Evolutionary conservation across 768 basidiomycete species (phyloP).

Genomic region (Russula virescens): DNA sequence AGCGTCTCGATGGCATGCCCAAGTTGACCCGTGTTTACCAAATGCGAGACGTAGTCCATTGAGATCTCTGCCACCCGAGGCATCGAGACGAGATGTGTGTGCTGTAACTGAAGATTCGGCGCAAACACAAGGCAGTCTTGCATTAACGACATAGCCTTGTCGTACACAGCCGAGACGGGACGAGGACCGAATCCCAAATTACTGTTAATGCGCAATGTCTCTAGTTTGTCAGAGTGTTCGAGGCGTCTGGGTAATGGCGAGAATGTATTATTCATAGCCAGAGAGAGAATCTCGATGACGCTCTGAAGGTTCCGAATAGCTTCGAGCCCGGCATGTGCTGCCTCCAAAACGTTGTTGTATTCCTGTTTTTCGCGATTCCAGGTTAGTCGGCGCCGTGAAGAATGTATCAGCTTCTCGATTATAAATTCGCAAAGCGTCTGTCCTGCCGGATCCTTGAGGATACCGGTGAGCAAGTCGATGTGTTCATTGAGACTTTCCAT

Average conservation of each 20-base stretch:
- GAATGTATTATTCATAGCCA: neutral
- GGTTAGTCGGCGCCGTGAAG: too few relatives aligned
- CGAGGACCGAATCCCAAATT: neutral
- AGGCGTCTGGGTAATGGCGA: neutral
- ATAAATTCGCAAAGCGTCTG: neutral
- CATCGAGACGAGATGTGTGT: too few relatives aligned
- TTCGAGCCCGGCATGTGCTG: too few relatives aligned
- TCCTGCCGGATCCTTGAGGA: neutral
- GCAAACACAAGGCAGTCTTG: conserved; percentile 33
- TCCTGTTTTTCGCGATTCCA: too few relatives aligned
- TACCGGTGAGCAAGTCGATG: neutral
- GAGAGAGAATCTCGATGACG: neutral
- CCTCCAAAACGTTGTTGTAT: too few relatives aligned
- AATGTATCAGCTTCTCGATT: too few relatives aligned
- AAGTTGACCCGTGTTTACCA: too few relatives aligned
- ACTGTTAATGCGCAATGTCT: neutral
- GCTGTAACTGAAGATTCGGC: too few relatives aligned
- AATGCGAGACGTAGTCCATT: too few relatives aligned
- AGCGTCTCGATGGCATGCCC: neutral
- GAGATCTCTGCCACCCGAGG: too few relatives aligned
- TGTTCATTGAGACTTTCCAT: neutral
- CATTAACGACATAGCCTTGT: conserved; percentile 36
- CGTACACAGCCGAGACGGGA: conserved; percentile 39
- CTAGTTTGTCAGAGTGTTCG: neutral
- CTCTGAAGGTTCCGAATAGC: neutral